Conservation (phyloP, 2,329 filamentous ascomycete species). For the Nectriaceae sp. region DNA sequence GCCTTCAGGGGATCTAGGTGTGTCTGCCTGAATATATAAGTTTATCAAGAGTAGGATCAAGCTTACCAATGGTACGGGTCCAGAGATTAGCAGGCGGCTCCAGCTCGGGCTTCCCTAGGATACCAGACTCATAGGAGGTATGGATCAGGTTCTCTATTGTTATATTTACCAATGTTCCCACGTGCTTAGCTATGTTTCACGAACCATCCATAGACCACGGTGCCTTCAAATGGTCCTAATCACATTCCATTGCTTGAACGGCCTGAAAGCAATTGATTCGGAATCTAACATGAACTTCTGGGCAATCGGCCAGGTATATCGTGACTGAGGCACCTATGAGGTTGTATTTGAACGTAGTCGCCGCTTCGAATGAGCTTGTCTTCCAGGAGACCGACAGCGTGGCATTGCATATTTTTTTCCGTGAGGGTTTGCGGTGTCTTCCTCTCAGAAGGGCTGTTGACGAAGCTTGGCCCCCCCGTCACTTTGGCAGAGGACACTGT, state of each 20-base stretch:
- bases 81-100: conserved; percentile 71
- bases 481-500: background rate
- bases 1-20: conserved; percentile 56
- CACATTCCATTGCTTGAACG: background rate
- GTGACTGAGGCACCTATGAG: conserved; percentile 76
- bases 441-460: background rate
- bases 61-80: conserved; percentile 55
- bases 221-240: conserved; percentile 1
- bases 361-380: conserved; percentile 77
- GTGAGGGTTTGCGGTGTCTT: conserved; percentile 73
- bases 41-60: background rate
- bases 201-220: too few species aligned
- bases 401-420: conserved; percentile 87
- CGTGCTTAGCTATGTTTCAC: too few species aligned
- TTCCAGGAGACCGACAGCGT: conserved; percentile 72
- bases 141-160: conserved; percentile 67
- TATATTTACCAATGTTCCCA: too few species aligned
- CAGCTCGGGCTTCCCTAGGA: conserved; percentile 59
- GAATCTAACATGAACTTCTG: conserved; percentile 25
- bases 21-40: background rate
- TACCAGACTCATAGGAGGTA: conserved; percentile 77
- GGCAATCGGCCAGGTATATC: conserved; percentile 73
- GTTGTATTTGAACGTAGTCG: conserved; percentile 70
- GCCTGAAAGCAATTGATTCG: background rate
- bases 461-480: background rate